Conservation (phyloP, 2,329 filamentous ascomycete genomes). For the Aspergillus alliaceus region DNA sequence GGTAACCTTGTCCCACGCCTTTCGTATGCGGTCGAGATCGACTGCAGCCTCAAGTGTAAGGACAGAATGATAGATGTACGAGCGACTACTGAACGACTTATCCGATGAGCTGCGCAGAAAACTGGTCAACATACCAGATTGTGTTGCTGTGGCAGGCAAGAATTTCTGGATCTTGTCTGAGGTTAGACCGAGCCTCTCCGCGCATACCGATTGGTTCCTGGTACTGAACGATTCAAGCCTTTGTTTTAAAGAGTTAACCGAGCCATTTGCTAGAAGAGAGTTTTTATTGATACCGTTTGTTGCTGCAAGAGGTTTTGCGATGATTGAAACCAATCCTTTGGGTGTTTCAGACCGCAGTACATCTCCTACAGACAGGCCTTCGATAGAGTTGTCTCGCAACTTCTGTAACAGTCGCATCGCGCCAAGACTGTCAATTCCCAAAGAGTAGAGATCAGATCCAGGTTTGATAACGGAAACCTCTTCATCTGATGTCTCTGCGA, state of each 20-base stretch:
- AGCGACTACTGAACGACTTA: conserved; percentile 15
- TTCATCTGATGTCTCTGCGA: conserved; percentile 17
- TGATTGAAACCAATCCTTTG: conserved; percentile 20
- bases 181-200: conserved; percentile 17
- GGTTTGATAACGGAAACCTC: conserved; percentile 15
- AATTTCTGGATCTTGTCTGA: conserved; percentile 25
- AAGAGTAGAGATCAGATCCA: conserved; percentile 19
- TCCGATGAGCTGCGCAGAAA: conserved; percentile 26
- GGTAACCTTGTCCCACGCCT: conserved; percentile 26
- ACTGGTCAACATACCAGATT: conserved; percentile 38
- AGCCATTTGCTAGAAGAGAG: background rate
- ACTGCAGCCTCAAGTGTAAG: conserved; percentile 24
- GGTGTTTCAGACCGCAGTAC: conserved; percentile 30
- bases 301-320: conserved; percentile 7
- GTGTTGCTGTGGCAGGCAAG: conserved; percentile 35
- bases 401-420: conserved; percentile 36
- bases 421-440: conserved; percentile 38
- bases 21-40: conserved; percentile 22
- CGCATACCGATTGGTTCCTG: conserved; percentile 17
- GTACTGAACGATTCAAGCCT: conserved; percentile 18
- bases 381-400: conserved; percentile 26
- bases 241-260: background rate
- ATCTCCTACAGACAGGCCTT: conserved; percentile 25
- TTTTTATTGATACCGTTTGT: background rate
- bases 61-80: conserved; percentile 34